A percentile compares a stretch with the other conserved stretches of the same genome.
Evolutionary conservation across 768 basidiomycete species (phyloP).

Genomic region (Pleurotus ostreatus): DNA sequence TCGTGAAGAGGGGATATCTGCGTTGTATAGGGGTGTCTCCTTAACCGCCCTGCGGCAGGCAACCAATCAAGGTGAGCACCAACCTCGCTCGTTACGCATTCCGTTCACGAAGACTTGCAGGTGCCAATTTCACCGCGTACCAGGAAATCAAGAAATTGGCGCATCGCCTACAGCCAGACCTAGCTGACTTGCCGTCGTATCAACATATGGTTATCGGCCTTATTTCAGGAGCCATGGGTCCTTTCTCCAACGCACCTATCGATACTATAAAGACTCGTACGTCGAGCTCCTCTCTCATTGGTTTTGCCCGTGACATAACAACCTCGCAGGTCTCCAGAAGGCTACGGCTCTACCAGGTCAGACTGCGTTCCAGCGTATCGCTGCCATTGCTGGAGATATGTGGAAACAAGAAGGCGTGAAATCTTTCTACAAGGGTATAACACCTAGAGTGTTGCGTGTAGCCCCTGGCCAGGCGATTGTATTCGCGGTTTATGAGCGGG

Average conservation of each 20-base stretch:
- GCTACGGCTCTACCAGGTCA: constrained; percentile 69
- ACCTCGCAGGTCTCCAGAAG: constrained; percentile 72
- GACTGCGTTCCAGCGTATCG: constrained; percentile 75
- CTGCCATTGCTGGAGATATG: constrained; percentile 85
- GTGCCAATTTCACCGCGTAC: constrained; percentile 97
- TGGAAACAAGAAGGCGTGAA: constrained; percentile 83
- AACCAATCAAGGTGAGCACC: constrained; percentile 82
- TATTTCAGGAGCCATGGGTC: constrained; percentile 96
- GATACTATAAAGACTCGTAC: constrained; percentile 93
- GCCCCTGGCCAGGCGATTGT: constrained; percentile 97
- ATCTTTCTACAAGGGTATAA: constrained; percentile 99
- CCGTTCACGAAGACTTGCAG: constrained; percentile 24
- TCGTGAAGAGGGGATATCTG: constrained; percentile 80
- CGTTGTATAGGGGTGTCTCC: constrained; percentile 90
- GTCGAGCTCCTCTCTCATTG: constrained; percentile 21
- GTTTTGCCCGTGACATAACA: neutral
- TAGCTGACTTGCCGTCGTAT: constrained; percentile 81
- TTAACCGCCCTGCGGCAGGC: constrained; percentile 94
- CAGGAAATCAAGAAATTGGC: constrained; percentile 92
- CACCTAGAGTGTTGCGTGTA: constrained; percentile 91
- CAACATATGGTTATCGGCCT: constrained; percentile 96
- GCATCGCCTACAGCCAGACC: constrained; percentile 72
- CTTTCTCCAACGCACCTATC: constrained; percentile 96
- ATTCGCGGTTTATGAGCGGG: constrained; percentile 94
- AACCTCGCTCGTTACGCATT: no score